Conservation (phyloP, 2,329 filamentous ascomycete genomes). For the Balansia obtecta region DNA sequence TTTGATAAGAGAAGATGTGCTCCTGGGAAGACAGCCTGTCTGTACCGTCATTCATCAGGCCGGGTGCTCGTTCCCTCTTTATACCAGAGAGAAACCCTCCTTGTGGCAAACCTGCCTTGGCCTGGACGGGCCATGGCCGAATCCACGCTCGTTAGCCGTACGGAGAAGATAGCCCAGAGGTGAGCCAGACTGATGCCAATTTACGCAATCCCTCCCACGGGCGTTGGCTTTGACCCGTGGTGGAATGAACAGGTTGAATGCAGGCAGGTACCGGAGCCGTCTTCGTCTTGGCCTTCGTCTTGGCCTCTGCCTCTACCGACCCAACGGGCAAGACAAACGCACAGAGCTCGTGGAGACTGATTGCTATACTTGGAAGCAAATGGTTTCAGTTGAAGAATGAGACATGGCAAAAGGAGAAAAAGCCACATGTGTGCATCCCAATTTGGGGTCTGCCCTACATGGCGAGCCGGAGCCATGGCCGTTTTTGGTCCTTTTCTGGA, state of each 20-base stretch:
- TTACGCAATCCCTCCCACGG: background rate
- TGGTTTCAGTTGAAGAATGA: slow-evolving; percentile 4
- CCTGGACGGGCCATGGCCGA: too few relatives aligned
- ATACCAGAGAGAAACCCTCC: too few relatives aligned
- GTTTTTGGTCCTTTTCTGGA: background rate
- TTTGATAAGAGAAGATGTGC: background rate
- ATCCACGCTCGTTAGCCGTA: too few relatives aligned
- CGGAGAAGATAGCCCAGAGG: too few relatives aligned
- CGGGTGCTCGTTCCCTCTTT: slow-evolving; percentile 2
- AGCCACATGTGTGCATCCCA: background rate
- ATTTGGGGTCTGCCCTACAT: background rate
- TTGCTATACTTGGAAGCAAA: slow-evolving; percentile 2
- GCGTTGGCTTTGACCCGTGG: background rate
- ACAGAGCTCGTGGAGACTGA: background rate
- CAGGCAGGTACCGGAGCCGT: background rate
- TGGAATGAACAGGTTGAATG: too few relatives aligned
- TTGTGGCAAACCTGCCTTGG: too few relatives aligned
- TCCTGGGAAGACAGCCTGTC: background rate
- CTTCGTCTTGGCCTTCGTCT: background rate
- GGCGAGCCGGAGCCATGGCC: background rate
- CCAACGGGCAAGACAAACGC: background rate
- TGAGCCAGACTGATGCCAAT: too few relatives aligned
- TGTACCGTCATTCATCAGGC: background rate
- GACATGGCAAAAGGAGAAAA: background rate
- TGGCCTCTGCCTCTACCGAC: background rate